phyloP scores from a whole-genome alignment of 768 basidiomycete genomes.

The Boletus huronensis region DNA sequence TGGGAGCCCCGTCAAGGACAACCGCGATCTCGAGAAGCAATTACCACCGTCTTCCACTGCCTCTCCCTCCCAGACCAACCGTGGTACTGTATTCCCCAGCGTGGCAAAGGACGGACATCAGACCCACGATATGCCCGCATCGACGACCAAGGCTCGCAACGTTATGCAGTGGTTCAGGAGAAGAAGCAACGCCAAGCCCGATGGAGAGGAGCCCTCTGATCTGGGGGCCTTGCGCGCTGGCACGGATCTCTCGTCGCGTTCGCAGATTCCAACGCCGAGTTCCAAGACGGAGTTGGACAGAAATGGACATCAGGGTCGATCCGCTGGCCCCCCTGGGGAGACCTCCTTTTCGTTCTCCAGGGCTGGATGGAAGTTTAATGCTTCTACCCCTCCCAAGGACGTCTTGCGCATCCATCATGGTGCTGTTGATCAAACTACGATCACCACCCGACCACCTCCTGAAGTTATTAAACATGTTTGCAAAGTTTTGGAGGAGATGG shows the following conservation, averaged over 20 bases:
- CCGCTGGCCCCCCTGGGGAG: slow-evolving; percentile 20
- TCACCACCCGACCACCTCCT: slow-evolving; percentile 79
- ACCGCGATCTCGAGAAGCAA: slow-evolving; percentile 37
- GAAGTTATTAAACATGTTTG: slow-evolving; percentile 87
- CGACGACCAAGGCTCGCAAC: slow-evolving; percentile 85
- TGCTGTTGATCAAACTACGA: slow-evolving; percentile 84
- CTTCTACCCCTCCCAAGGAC: slow-evolving; percentile 37
- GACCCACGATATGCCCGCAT: slow-evolving; percentile 51
- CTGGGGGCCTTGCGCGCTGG: slow-evolving; percentile 15
- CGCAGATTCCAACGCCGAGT: slow-evolving; percentile 29
- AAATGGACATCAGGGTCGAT: slow-evolving; percentile 20
- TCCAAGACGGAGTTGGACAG: slow-evolving; percentile 23
- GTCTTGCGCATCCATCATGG: slow-evolving; percentile 84
- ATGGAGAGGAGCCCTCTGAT: slow-evolving; percentile 21
- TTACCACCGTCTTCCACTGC: slow-evolving; percentile 27
- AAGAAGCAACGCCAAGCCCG: slow-evolving; percentile 49
- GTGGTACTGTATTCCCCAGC: slow-evolving; percentile 25
- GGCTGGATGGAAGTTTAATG: slow-evolving; percentile 31
- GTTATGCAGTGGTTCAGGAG: slow-evolving; percentile 99
- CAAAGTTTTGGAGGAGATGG: slow-evolving; percentile 81
- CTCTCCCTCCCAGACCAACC: slow-evolving; percentile 28
- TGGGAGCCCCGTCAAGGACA: slow-evolving; percentile 42
- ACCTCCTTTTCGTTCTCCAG: slow-evolving; percentile 39
- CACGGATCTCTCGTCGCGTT: slow-evolving; percentile 25
- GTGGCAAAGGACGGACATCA: slow-evolving; percentile 27